Base-by-base conservation (phyloP, 768 basidiomycete genomes). In the Mycena floridula region DNA sequence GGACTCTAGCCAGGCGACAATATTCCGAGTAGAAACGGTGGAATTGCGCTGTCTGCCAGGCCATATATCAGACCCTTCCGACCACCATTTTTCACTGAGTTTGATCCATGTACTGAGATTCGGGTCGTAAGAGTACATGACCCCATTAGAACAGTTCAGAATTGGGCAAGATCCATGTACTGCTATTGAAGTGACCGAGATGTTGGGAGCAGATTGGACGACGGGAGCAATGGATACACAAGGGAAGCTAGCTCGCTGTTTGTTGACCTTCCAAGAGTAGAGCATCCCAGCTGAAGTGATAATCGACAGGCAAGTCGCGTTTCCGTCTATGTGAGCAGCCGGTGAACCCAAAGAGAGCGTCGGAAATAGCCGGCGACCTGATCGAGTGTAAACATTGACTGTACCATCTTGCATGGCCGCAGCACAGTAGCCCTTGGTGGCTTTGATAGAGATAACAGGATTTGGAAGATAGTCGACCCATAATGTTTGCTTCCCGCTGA, bases 391-490 rank as follows among this genome's bases (percentile, higher is more conserved):
- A 8, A 95, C 78, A 49, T 74, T 77, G n/a, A 98, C 65, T 3
- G 73, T 74, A 0, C 88, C 89, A 59, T 96, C 92, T 50, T 83
- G 75, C 66, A 78, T 74, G 0, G 81, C 87, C 4, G 78, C 87
- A 6, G 89, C 93, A 53, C 82, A 83, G 57, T 89, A 91, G 2
- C 54, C 56, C 11, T 60, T 56, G 0, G 89, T 84, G 1, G 81
- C 81, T 4, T 81, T 79, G 39, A 89, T 56, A 1, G 72, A 67
- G 13, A 94, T 59, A n/a, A 79, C 80, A 21, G 85, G 82, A 2
- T 76, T 78, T 1, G 87, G 80, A 7, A 95, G 55, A 63, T 88
- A 98, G 62, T 97, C 94, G 36, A 94, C 62, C 92, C 94, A 98
- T 43, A 86, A 80, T 9, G 81, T 85, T 47, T 83, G 77, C 64